Base-by-base conservation (phyloP, 768 basidiomycete species). In the Suillus occidentalis region DNA sequence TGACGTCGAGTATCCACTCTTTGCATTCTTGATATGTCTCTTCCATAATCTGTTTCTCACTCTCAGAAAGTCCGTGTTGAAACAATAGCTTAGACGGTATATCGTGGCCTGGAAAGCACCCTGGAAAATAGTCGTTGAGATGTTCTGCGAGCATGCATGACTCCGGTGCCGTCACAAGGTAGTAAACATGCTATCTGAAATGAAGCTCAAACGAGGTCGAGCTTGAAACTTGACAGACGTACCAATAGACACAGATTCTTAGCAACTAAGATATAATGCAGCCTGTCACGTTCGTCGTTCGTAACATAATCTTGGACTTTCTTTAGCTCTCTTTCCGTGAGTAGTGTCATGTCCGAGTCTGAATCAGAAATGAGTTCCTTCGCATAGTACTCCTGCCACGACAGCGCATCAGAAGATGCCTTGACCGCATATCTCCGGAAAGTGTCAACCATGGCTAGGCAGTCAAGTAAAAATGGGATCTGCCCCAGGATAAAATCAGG, bases 401-500 rank as follows among this genome's bases (percentile, higher is more conserved):
- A 66, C 43, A 77, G 66, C 1, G 66, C 70, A 42, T 72, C 69
- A 9, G 64, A 67, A 3, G 67, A 63, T 36, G 67, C 70, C 60
- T 65, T 47, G 6, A 53, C 42, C 0, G 70, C 70, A 20, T 67
- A 69, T 22, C 50, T 69, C 28, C 74, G 70, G n/a, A 70, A 69
- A 0, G 49, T 61, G 45, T 77, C 76, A 43, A 77, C 31, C 12
- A 59, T 40, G 3, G 69, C 34, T 25, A 76, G 68, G 39, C 70
- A 63, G 50, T 76, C 60, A 31, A 77, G 68, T 45, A 77, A 40
- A 40, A 74, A 76, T 5, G 76, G 72, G 20, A 76, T 71, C 60
- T 76, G 75, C 5, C 74, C 76, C 13, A 76, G 7, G 14, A 76
- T 70, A 55, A 76, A 73, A n/a, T 63, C 60, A 4, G 76, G 75